Conservation (phyloP, 2,329 filamentous ascomycete genomes). For the Botrytis paeoniae region DNA sequence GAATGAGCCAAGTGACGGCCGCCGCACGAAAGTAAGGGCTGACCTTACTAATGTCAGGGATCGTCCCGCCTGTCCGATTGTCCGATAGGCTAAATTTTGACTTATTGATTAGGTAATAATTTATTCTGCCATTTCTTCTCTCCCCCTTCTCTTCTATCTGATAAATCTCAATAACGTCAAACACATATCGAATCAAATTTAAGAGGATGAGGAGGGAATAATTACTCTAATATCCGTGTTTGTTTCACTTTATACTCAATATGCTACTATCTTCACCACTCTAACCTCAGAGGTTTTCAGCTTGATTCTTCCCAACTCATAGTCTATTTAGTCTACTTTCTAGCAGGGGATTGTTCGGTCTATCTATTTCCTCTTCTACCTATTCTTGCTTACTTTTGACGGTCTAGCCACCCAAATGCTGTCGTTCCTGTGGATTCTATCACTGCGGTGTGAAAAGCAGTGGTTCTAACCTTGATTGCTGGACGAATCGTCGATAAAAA, state of each 20-base stretch:
- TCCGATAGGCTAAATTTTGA: not conserved
- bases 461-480: not conserved
- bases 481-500: not conserved
- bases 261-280: not conserved
- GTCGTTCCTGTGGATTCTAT: not conserved
- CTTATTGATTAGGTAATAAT: not conserved
- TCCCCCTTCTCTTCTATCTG: not conserved
- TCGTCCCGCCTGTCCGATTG: not conserved
- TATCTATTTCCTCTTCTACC: not conserved
- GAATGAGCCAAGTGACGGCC: not conserved
- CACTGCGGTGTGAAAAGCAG: not conserved
- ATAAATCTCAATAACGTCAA: not conserved
- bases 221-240: not conserved
- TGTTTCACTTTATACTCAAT: not conserved
- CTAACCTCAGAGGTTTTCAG: not conserved
- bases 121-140: not conserved
- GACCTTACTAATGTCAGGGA: not conserved
- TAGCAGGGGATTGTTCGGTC: not conserved
- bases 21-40: not conserved
- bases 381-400: not conserved
- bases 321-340: not conserved
- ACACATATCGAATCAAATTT: not conserved
- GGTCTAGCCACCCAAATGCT: not conserved
- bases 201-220: not conserved
- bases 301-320: not conserved